phyloP scores from a whole-genome alignment of 306 rosid species.

The Medicago ruthenica region DNA sequence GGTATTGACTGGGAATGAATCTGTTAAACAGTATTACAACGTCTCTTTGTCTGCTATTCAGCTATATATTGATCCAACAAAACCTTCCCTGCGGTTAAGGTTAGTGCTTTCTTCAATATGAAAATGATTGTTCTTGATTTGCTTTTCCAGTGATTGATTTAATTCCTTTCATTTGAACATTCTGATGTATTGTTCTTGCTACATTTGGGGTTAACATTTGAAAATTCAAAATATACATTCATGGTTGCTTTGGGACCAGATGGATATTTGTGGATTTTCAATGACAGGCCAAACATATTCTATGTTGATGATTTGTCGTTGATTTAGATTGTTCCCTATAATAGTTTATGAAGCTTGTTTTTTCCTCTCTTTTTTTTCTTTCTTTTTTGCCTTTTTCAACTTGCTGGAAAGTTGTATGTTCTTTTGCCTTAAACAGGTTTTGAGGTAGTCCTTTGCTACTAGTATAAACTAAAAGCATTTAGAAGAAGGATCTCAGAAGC shows the following conservation, averaged over 20 bases:
- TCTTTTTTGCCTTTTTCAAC: not conserved
- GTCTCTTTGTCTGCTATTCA: slow-evolving; percentile 84
- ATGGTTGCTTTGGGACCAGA: not conserved
- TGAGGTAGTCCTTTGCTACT: not conserved
- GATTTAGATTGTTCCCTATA: not conserved
- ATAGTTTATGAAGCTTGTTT: not conserved
- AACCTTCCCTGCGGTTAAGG: slow-evolving; percentile 56
- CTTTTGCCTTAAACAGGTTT: not conserved
- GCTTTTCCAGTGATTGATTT: not conserved
- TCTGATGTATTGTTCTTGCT: not conserved
- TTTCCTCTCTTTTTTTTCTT: not conserved
- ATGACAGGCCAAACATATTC: not conserved
- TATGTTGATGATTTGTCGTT: not conserved
- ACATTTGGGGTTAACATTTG: not conserved
- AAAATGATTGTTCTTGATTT: not conserved
- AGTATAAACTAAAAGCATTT: not conserved
- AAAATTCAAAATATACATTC: not conserved
- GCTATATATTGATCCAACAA: slow-evolving; percentile 69
- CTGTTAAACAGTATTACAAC: slow-evolving; percentile 74
- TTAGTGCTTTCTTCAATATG: slow-evolving; percentile 35
- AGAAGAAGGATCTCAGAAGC: slow-evolving; percentile 11
- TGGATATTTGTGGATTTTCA: not conserved
- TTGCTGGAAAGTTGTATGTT: not conserved
- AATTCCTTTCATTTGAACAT: not conserved
- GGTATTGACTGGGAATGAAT: slow-evolving; percentile 67